Conservation (phyloP, 352 stramenopile genomes). For the Saprolegnia diclina region DNA sequence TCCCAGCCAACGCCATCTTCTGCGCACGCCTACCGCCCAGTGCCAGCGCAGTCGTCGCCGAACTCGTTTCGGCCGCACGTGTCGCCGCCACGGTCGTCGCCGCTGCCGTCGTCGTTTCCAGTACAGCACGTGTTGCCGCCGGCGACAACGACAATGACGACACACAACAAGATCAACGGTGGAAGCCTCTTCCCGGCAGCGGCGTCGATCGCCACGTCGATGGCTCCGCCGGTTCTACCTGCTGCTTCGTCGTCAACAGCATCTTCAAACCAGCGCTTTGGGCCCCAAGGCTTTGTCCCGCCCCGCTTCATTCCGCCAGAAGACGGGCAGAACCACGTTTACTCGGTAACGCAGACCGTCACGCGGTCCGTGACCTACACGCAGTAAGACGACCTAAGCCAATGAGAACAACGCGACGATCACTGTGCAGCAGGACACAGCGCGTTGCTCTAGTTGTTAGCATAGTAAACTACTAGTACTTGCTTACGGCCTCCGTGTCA, state of each 20-base stretch:
- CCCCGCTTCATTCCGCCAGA: conserved; percentile 17
- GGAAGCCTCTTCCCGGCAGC: too few species aligned
- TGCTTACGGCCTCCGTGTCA: too few species aligned
- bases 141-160: too few species aligned
- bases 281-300: not conserved
- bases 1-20: too few species aligned
- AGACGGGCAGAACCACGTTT: conserved; percentile 14
- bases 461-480: too few species aligned
- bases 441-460: too few species aligned
- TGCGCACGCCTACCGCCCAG: not conserved
- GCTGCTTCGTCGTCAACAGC: not conserved
- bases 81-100: not conserved
- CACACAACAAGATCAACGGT: too few species aligned
- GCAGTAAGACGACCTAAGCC: not conserved
- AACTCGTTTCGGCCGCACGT: not conserved
- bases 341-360: conserved; percentile 23
- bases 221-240: not conserved
- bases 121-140: too few species aligned
- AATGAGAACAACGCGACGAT: too few species aligned
- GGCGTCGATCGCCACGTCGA: too few species aligned
- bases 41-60: not conserved
- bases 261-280: not conserved
- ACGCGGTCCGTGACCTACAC: conserved; percentile 25
- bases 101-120: too few species aligned
- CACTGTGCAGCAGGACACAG: too few species aligned